Base-by-base conservation (phyloP, 495 filamentous ascomycete species). In the Daldinia decipiens region DNA sequence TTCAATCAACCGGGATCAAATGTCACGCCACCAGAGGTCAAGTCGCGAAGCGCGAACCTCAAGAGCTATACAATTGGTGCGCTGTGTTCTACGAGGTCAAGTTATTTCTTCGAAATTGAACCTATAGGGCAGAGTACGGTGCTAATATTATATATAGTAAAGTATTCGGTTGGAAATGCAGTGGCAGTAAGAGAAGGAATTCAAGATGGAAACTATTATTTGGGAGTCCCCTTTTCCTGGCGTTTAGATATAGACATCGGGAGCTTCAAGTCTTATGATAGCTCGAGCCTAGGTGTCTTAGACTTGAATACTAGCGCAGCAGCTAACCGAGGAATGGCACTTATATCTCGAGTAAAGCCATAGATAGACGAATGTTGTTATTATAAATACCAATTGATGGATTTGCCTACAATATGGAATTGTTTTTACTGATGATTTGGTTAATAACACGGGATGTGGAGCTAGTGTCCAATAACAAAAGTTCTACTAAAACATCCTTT, bases 1-100 rank as follows among this genome's bases (percentile, higher is more conserved):
- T 53, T 32, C 32, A 57, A 57, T 57, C 17, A 57, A 57, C 32
- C 54, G 54, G 31, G 17, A 32, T 57, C 5, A 12, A 26, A 43
- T 19, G 12, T 50, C 52, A 57, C 27, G 26, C 62, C 27, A 36
- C 38, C 32, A 24, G 2, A 50, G 11, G 21, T 8, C 21, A 9
- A 24, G 19, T 24, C 17, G 45, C n/a, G 19, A 24, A n/a, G 11
- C 11, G 8, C 17, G 3, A 26, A 19, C n/a, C 21, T 19, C 45
- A 50, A 24, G n/a, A n/a, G 3, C 1, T 50, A 50, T 50, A 50
- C 11, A 50, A 8, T 50, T n/a, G n/a, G n/a, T 5, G 40, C 8
- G 40, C 59, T 39, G 9, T 59, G 3, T 26, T 40, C 9, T n/a
- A 39, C 36, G 0, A 54, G 12, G 24, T 21, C 13, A 34, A 47